Evolutionary conservation across 805 yeast species (phyloP).

Genomic region (Candida chauliodis): DNA sequence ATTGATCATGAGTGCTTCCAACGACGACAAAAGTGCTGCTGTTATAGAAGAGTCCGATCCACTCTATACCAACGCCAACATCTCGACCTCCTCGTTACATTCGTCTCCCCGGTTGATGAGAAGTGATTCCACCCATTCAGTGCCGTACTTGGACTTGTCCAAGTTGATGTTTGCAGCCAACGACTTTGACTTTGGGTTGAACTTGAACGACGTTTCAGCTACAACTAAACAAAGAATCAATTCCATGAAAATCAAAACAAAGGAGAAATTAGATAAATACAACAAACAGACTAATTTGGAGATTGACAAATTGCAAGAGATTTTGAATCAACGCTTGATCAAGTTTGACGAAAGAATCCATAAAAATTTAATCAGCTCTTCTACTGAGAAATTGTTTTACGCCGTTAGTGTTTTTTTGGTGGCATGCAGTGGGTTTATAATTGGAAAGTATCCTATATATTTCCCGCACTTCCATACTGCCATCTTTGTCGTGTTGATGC

Average conservation of each 20-base stretch:
- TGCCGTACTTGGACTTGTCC: constrained; percentile 33
- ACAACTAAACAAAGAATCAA: constrained; percentile 29
- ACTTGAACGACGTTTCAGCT: constrained; percentile 32
- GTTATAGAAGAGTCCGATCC: constrained; percentile 1
- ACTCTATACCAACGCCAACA: constrained; percentile 1
- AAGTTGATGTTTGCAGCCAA: constrained; percentile 31
- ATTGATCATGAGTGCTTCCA: neutral
- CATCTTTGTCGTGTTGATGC: constrained; percentile 63
- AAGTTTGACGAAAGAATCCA: constrained; percentile 37
- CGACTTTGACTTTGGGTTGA: constrained; percentile 44
- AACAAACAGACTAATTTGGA: constrained; percentile 22
- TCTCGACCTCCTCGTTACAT: constrained; percentile 1
- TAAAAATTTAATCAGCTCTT: constrained; percentile 28
- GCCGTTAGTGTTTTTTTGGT: constrained; percentile 66
- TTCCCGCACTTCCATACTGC: constrained; percentile 75
- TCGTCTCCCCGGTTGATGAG: constrained; percentile 13
- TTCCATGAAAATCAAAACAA: constrained; percentile 34
- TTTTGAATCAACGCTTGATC: constrained; percentile 26
- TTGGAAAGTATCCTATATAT: constrained; percentile 73
- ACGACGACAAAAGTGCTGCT: neutral
- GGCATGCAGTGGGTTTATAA: constrained; percentile 67
- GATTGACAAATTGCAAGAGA: constrained; percentile 28
- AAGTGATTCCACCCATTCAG: constrained; percentile 24
- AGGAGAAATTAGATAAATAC: constrained; percentile 25
- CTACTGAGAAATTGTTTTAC: constrained; percentile 73